Evolutionary conservation across 176 grass and related monocot species (phyloP).

Genomic region (Lolium rigidum): DNA sequence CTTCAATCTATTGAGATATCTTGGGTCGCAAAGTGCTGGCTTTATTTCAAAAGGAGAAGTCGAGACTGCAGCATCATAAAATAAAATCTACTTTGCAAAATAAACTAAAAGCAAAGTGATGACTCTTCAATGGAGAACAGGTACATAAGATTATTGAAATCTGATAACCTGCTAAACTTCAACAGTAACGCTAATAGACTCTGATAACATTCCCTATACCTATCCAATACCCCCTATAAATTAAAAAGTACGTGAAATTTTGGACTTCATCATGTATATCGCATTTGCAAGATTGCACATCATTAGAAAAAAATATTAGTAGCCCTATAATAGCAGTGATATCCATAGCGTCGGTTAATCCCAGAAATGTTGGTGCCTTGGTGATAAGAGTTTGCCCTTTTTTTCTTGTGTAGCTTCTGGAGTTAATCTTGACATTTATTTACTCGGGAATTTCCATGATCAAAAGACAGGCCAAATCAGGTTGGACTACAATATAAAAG

Average conservation of each 20-base stretch:
- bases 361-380: background rate
- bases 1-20: constrained; percentile 8
- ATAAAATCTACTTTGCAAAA: constrained; percentile 18
- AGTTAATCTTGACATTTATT: constrained; percentile 9
- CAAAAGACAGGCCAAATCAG: background rate
- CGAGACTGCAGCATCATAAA: background rate
- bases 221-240: background rate
- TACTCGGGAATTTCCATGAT: constrained; percentile 1
- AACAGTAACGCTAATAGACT: background rate
- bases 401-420: background rate
- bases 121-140: background rate
- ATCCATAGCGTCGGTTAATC: background rate
- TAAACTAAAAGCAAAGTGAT: background rate
- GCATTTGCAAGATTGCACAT: constrained; percentile 26
- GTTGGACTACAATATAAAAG: background rate
- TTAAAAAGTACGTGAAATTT: background rate
- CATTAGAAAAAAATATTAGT: background rate
- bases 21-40: constrained; percentile 1
- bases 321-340: background rate
- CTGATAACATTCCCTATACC: constrained; percentile 2
- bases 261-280: background rate
- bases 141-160: constrained; percentile 25
- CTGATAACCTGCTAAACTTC: background rate
- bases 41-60: constrained; percentile 22
- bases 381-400: constrained; percentile 13